These are phyloP conservation scores for Candida verbasci DNA, from an alignment of 805 yeast species.

Conservation along the genomic window DNA sequence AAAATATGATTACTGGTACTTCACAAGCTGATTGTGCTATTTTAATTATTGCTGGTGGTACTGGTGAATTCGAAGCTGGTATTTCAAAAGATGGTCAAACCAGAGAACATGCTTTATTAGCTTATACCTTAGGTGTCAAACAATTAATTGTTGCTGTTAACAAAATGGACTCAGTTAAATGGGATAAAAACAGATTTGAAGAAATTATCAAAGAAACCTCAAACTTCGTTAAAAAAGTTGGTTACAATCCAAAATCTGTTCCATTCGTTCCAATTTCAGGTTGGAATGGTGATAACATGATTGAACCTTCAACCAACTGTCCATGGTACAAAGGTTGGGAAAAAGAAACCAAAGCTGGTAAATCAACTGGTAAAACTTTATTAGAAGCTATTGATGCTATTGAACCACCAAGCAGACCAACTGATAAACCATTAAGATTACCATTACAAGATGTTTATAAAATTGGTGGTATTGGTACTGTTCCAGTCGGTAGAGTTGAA, in stretches of 20 bases:
- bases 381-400: slow-evolving; percentile 82
- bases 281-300: slow-evolving; percentile 92
- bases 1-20: no score
- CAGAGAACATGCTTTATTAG: slow-evolving; percentile 90
- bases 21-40: no score
- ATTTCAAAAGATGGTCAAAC: slow-evolving; percentile 94
- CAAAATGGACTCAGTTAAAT: slow-evolving; percentile 93
- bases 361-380: slow-evolving; percentile 72
- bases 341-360: slow-evolving; percentile 71
- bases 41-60: no score
- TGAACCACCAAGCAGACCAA: slow-evolving; percentile 77
- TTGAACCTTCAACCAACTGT: slow-evolving; percentile 76
- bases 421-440: slow-evolving; percentile 83
- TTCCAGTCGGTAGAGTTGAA: slow-evolving; percentile 92
- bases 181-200: slow-evolving; percentile 78
- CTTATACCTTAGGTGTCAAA: slow-evolving; percentile 83
- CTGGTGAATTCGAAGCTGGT: slow-evolving; percentile 96
- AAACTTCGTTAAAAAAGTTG: slow-evolving; percentile 80
- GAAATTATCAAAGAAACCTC: slow-evolving; percentile 74
- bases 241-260: slow-evolving; percentile 77
- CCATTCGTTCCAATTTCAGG: slow-evolving; percentile 91
- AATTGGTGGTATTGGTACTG: slow-evolving; percentile 90
- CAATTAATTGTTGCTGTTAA: slow-evolving; percentile 87
- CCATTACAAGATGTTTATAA: slow-evolving; percentile 90
- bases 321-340: slow-evolving; percentile 88